Evolutionary conservation across 345 rosid species (phyloP), one percentile per base, ranked within the genome.

Genomic region (Linum trigynum): DNA sequence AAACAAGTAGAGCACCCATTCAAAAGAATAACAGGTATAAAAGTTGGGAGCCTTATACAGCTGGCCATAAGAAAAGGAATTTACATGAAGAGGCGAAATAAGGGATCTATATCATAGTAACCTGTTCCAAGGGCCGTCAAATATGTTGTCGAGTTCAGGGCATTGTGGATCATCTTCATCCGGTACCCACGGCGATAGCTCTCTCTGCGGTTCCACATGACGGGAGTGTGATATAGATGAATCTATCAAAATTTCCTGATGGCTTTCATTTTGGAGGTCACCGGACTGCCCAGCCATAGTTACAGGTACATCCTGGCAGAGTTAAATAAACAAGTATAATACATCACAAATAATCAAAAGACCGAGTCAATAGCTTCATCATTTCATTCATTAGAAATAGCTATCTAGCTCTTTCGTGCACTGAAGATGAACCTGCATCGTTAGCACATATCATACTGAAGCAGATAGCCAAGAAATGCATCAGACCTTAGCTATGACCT

Each of bases 151-250:
- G 71, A 86, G 65, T 63, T 79, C 91, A 59, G 92, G 82, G 72
- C 82, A 71, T 51, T 72, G 82, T 16, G 80, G 95, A 71, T 67
- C 81, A 80, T 81, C 81, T 69, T 74, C 91, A 70, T 87, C 96
- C 65, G 97, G 96, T 57, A 85, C 76, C 99, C 99, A 91, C 32
- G 77, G 95, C 70, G 71, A 77, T 63, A 95, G 85, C 85, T 84
- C 91, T 77, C 91, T 95, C 78, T 67, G 91, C 65, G 48, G n/a
- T 63, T 85, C 95, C 71, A 60, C 76, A 67, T 65, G 80, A 58
- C 69, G 75, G 45, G 89, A 72, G 61, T 83, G 85, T 36, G 99
- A 91, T 81, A 95, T 89, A 37, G 17, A 73, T 57, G 99, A 87
- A 72, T 95, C 97, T 36, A 83, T 75, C 86, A 87, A 72, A 70